Base-by-base conservation (phyloP, 2,329 filamentous ascomycete species). In the Scytalidium lignicola region DNA sequence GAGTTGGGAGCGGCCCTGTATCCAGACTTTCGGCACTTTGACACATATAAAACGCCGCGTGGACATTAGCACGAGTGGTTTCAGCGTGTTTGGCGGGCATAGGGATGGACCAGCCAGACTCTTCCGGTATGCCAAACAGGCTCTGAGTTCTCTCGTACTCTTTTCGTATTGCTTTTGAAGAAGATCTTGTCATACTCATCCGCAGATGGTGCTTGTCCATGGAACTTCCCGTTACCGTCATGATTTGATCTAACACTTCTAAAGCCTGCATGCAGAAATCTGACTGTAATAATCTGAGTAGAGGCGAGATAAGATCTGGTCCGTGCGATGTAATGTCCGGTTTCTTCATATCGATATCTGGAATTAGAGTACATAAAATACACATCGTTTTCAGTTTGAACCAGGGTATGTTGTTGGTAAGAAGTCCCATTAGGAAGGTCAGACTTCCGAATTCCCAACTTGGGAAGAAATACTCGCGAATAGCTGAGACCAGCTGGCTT, bases 131-230 rank as follows among this genome's bases (percentile, higher is more conserved):
- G 22, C 95, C 95, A 65, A 97, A 99, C 28, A 99, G 71, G 62
- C 90, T 96, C 65, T 96, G 88, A 0, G 90, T 96, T 19, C 88
- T 85, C 63, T 96, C 92, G 59, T 96, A 97, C 68, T 97, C 91
- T 65, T 96, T 97, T 44, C 89, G 85, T 44, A 93, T 86, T 0
- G 86, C 83, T 58, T 88, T 86, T 0, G 90, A 93, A 2, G 90
- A 90, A 1, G 88, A 85, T 12, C 88, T 86, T 4, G 90, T 91
- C 90, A 99, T 96, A 67, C 92, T 97, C 95, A 99, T 99, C 37
- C 93, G 83, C 51, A 99, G 73, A 63, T 97, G 90, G 59, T 96
- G 90, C 59, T 88, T 90, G 67, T 97, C 93, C 78, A 96, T 90
- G 1, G 92, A 87, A 26, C 88, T 90, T 3, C 89, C 88, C 0